Percentiles rank a stretch among this genome's conserved stretches.
These are phyloP conservation scores for Amauroascus niger DNA, from an alignment of 2,329 filamentous ascomycete species.

Conservation along the genomic window DNA sequence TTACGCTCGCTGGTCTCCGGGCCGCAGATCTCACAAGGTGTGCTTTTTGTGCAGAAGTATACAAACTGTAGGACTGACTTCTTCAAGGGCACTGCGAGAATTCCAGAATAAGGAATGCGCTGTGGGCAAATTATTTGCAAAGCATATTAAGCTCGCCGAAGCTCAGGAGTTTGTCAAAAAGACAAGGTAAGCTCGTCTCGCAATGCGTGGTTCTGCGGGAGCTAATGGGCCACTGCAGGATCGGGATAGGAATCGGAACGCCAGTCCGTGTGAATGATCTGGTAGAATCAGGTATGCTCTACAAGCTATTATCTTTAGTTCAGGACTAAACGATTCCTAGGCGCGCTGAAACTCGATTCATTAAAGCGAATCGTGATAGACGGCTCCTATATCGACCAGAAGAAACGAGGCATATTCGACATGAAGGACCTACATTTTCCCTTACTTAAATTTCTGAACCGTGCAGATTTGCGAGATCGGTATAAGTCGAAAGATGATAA, in stretches of 20 bases:
- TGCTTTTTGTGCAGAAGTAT: not conserved
- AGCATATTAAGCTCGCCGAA: constrained; percentile 92
- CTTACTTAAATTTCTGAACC: constrained; percentile 62
- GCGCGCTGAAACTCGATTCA: constrained; percentile 59
- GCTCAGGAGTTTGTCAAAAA: constrained; percentile 65
- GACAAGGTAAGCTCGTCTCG: constrained; percentile 36
- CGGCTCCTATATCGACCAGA: constrained; percentile 85
- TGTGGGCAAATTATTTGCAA: constrained; percentile 90
- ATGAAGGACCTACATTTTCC: constrained; percentile 89
- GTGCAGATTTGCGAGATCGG: constrained; percentile 59
- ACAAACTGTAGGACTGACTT: constrained; percentile 13
- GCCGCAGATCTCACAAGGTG: constrained; percentile 71
- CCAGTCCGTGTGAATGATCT: constrained; percentile 73
- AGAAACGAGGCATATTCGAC: constrained; percentile 86
- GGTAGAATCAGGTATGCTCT: constrained; percentile 61
- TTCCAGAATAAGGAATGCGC: constrained; percentile 69
- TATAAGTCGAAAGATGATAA: constrained; percentile 51
- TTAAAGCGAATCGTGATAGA: constrained; percentile 78
- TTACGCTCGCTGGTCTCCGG: constrained; percentile 74
- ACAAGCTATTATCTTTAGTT: not conserved
- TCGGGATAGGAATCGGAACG: constrained; percentile 83
- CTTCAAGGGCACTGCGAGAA: constrained; percentile 55
- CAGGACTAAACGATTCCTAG: constrained; percentile 32
- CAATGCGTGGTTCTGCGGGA: not conserved
- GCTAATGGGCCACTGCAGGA: constrained; percentile 41